These are phyloP conservation scores for Rhizopus delemar DNA, from an alignment of 371 early-diverging fungal species.

Conservation along the genomic window DNA sequence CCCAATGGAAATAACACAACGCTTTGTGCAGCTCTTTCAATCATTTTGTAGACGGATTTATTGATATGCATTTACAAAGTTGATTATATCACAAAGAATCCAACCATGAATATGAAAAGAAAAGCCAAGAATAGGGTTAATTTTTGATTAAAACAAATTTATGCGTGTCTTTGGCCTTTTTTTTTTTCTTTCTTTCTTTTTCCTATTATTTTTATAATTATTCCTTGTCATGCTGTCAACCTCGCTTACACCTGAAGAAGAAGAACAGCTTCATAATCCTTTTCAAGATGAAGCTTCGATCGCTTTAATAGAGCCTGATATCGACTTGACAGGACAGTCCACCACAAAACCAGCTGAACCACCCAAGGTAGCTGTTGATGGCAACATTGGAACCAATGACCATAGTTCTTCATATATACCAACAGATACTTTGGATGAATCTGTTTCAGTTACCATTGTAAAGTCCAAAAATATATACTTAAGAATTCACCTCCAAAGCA, in stretches of 20 bases:
- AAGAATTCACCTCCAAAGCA: not conserved
- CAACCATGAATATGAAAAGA: not conserved
- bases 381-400: conserved; percentile 4
- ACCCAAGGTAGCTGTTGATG: not conserved
- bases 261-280: conserved; percentile 5
- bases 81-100: not conserved
- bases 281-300: conserved; percentile 12
- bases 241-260: not conserved
- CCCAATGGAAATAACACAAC: no score
- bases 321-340: conserved; percentile 41
- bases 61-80: no score
- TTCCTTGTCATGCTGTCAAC: not conserved
- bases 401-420: conserved; percentile 16
- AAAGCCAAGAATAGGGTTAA: not conserved
- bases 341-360: conserved; percentile 16
- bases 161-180: not conserved
- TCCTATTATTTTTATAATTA: not conserved
- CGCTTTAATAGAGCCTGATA: conserved; percentile 32
- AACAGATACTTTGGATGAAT: conserved; percentile 88
- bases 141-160: not conserved
- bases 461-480: conserved; percentile 15
- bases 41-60: no score
- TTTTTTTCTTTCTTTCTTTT: no score
- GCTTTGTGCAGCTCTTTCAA: no score
- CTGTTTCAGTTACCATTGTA: conserved; percentile 82